A percentile compares a stretch with the other conserved stretches of the same genome.
Evolutionary conservation across 2,329 filamentous ascomycete species (phyloP).

Genomic region (Exophiala aquamarina): DNA sequence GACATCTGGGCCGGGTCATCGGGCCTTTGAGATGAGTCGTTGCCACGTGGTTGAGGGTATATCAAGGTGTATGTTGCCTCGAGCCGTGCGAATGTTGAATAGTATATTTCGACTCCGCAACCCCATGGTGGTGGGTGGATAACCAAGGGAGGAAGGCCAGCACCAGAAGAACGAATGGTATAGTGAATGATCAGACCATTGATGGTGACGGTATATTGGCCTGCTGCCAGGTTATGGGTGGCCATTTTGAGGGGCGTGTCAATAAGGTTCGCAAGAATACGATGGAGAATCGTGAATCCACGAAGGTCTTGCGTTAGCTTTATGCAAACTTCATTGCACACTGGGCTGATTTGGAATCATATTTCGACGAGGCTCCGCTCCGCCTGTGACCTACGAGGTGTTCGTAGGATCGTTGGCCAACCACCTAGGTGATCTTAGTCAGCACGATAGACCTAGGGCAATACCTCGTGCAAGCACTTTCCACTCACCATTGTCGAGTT

Average conservation of each 20-base stretch:
- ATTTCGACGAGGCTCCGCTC: too few species aligned
- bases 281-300: too few species aligned
- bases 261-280: neutral
- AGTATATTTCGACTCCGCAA: constrained; percentile 7
- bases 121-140: constrained; percentile 14
- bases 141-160: constrained; percentile 6
- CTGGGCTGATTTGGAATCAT: too few species aligned
- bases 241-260: neutral
- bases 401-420: too few species aligned
- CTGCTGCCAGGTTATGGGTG: constrained; percentile 4
- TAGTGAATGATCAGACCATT: constrained; percentile 12
- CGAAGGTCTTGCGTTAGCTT: too few species aligned
- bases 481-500: too few species aligned
- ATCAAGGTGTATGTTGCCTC: constrained; percentile 25
- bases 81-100: constrained; percentile 4
- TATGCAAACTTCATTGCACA: too few species aligned
- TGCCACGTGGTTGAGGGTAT: constrained; percentile 32
- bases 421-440: too few species aligned
- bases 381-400: too few species aligned
- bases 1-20: constrained; percentile 21
- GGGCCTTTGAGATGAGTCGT: constrained; percentile 24
- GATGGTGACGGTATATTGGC: constrained; percentile 4
- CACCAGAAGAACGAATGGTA: neutral
- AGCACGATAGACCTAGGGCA: too few species aligned
- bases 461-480: too few species aligned